These are phyloP conservation scores for Yarrowia sp. DNA, from an alignment of 805 yeast species.

Conservation along the genomic window DNA sequence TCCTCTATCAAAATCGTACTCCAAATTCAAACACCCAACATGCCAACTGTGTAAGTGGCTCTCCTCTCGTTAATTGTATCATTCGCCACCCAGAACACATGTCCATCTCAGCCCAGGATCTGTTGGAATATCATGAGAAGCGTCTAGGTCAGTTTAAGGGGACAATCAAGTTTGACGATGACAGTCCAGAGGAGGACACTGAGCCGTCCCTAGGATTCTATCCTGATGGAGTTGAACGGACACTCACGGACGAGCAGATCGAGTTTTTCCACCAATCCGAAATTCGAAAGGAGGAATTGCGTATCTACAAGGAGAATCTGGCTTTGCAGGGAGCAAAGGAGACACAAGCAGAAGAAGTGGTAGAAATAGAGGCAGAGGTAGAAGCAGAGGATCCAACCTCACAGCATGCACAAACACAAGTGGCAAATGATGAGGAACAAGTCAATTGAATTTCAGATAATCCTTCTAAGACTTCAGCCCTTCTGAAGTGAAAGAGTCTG, in stretches of 20 bases:
- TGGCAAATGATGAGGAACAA: background rate
- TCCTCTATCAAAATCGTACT: background rate
- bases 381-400: slow-evolving; percentile 5
- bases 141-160: background rate
- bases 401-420: background rate
- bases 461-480: too few relatives aligned
- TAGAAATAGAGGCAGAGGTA: background rate
- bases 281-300: slow-evolving; percentile 6
- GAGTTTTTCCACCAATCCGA: slow-evolving; percentile 31
- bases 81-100: background rate
- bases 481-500: too few relatives aligned
- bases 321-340: background rate
- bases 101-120: background rate
- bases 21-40: background rate
- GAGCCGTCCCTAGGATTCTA: slow-evolving; percentile 24
- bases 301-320: background rate
- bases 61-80: background rate
- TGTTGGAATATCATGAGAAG: background rate
- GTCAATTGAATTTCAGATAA: too few relatives aligned
- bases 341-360: background rate
- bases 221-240: slow-evolving; percentile 31
- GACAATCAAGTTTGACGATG: background rate
- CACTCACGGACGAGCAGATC: slow-evolving; percentile 33
- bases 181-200: background rate
- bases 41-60: background rate